Conservation (phyloP, 176 grass and related monocot genomes). For the Oryza punctata region DNA sequence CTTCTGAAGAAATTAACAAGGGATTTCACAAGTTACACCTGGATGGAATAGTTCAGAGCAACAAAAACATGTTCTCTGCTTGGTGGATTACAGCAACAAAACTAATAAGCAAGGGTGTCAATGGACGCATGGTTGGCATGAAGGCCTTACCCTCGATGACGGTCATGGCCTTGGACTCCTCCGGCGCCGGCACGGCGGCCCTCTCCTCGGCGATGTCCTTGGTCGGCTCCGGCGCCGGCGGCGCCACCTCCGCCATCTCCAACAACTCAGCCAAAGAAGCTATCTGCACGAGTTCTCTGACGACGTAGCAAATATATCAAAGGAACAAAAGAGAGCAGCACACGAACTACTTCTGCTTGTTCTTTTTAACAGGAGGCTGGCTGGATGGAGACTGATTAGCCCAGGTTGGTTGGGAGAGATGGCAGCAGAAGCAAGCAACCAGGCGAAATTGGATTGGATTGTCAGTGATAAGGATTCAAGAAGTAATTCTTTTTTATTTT, state of each 20-base stretch:
- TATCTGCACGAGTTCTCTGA: background rate
- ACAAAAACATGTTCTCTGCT: background rate
- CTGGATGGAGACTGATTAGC: constrained; percentile 1
- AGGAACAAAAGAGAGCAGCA: background rate
- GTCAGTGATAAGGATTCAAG: background rate
- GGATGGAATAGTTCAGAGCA: background rate
- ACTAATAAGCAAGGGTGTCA: too few relatives aligned
- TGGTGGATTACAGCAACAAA: background rate
- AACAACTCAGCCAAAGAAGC: background rate
- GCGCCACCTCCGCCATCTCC: constrained; percentile 36
- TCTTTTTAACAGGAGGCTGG: background rate
- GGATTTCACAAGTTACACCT: background rate
- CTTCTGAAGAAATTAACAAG: background rate
- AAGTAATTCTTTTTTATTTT: background rate
- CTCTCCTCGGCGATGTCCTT: constrained; percentile 59
- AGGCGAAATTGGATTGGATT: background rate
- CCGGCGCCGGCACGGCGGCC: constrained; percentile 1
- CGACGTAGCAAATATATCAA: background rate
- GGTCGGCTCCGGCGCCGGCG: constrained; percentile 15
- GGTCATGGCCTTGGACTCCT: constrained; percentile 34
- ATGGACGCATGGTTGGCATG: too few relatives aligned
- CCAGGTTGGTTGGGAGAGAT: background rate
- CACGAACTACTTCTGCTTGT: background rate
- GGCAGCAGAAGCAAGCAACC: constrained; percentile 14
- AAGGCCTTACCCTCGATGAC: constrained; percentile 39